Percentiles rank a stretch among this genome's conserved stretches.
These are phyloP conservation scores for Lactifluus volemus DNA, from an alignment of 768 basidiomycete genomes.

Conservation along the genomic window DNA sequence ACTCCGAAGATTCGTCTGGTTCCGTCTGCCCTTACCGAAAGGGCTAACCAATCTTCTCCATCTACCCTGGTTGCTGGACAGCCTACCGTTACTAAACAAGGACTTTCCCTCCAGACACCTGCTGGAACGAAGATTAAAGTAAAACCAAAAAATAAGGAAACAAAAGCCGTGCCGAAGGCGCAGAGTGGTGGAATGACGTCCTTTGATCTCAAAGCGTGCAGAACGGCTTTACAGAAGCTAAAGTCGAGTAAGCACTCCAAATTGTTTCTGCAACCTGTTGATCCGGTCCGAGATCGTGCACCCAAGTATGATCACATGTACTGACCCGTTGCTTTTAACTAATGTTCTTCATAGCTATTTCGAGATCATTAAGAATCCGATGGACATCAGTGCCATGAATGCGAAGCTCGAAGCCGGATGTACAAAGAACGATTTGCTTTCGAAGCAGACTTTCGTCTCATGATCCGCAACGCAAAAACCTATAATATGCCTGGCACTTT, in stretches of 20 bases:
- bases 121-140: conserved; percentile 11
- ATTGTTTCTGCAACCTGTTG: conserved; percentile 84
- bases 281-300: conserved; percentile 87
- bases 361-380: conserved; percentile 82
- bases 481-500: conserved; percentile 72
- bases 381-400: conserved; percentile 87
- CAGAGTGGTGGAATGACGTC: conserved; percentile 69
- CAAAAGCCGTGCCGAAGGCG: conserved; percentile 53
- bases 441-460: conserved; percentile 77
- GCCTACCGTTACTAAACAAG: conserved; percentile 6
- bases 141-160: conserved; percentile 24
- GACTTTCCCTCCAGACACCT: background rate
- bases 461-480: conserved; percentile 77
- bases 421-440: conserved; percentile 82
- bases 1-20: conserved; percentile 44
- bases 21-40: conserved; percentile 25
- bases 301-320: conserved; percentile 53
- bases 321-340: conserved; percentile 4
- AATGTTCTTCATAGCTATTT: conserved; percentile 58
- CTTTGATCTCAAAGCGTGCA: conserved; percentile 67
- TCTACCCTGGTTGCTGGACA: background rate
- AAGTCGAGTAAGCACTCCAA: conserved; percentile 61
- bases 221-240: conserved; percentile 74
- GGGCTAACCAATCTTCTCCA: conserved; percentile 27
- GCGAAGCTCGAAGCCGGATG: conserved; percentile 76